These are phyloP conservation scores for Kluyveromyces starmeri DNA, from an alignment of 805 yeast species.

Conservation along the genomic window DNA sequence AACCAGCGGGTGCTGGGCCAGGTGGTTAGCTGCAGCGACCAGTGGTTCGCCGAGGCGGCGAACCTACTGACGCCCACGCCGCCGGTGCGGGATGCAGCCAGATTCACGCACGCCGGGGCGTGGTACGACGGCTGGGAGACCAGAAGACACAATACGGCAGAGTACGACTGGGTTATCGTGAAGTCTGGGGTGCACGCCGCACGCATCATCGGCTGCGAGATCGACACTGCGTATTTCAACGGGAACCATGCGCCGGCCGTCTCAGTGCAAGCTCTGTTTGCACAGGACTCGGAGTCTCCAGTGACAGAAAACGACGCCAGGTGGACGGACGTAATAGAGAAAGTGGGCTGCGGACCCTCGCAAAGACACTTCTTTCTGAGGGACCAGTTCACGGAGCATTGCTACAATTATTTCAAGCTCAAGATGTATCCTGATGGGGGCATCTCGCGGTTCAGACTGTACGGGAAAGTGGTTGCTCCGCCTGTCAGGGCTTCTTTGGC, in stretches of 20 bases:
- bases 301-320: slow-evolving; percentile 26
- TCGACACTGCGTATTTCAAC: slow-evolving; percentile 88
- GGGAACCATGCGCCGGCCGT: slow-evolving; percentile 94
- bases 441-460: slow-evolving; percentile 85
- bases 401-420: slow-evolving; percentile 72
- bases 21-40: slow-evolving; percentile 65
- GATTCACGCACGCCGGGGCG: slow-evolving; percentile 78
- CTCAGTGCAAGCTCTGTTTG: slow-evolving; percentile 65
- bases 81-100: slow-evolving; percentile 75
- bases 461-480: slow-evolving; percentile 71
- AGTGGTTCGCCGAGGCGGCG: slow-evolving; percentile 91
- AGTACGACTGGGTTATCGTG: slow-evolving; percentile 81
- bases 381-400: slow-evolving; percentile 42
- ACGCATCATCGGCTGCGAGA: slow-evolving; percentile 68
- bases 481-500: not conserved
- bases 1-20: slow-evolving; percentile 79
- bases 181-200: slow-evolving; percentile 77
- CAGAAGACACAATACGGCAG: slow-evolving; percentile 78
- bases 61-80: slow-evolving; percentile 74
- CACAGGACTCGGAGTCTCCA: slow-evolving; percentile 24
- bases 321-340: slow-evolving; percentile 68
- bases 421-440: slow-evolving; percentile 98
- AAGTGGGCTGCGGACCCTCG: slow-evolving; percentile 79
- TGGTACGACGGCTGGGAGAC: slow-evolving; percentile 99
- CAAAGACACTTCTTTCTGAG: slow-evolving; percentile 78